Conservation (phyloP, 2,329 filamentous ascomycete genomes). For the Cercospora brassicicola region DNA sequence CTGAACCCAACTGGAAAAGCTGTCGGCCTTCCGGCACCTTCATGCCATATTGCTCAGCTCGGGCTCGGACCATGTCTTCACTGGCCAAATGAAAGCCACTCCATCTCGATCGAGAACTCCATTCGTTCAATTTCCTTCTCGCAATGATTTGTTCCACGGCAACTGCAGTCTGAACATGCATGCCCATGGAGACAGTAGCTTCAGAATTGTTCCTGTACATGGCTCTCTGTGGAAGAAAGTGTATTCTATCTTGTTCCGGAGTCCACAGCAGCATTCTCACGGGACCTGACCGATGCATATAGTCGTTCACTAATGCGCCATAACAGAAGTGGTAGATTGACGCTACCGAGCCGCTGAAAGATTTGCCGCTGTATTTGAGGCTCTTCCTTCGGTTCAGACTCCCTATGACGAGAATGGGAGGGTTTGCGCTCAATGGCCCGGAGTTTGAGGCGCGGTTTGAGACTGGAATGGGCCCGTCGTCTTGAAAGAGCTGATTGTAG, state of each 20-base stretch:
- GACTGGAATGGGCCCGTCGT: slow-evolving; percentile 52
- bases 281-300: slow-evolving; percentile 71
- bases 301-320: slow-evolving; percentile 46
- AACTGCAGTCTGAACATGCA: slow-evolving; percentile 52
- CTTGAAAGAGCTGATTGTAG: slow-evolving; percentile 54
- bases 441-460: slow-evolving; percentile 10
- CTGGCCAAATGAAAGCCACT: slow-evolving; percentile 29
- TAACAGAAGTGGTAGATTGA: slow-evolving; percentile 66
- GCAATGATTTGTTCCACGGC: slow-evolving; percentile 13
- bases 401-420: slow-evolving; percentile 64
- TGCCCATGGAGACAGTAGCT: slow-evolving; percentile 54
- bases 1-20: neutral
- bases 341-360: slow-evolving; percentile 10
- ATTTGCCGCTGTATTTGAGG: neutral
- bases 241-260: slow-evolving; percentile 59
- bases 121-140: neutral
- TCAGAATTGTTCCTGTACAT: slow-evolving; percentile 8
- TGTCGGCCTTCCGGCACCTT: slow-evolving; percentile 9
- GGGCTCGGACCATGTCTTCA: slow-evolving; percentile 49
- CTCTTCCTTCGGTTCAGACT: slow-evolving; percentile 32
- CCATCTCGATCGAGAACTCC: slow-evolving; percentile 6
- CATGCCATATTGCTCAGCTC: slow-evolving; percentile 11
- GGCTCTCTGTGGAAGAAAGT: slow-evolving; percentile 58
- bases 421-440: slow-evolving; percentile 59
- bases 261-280: slow-evolving; percentile 78